A percentile compares a stretch with the other conserved stretches of the same genome.
Evolutionary conservation across 306 rosid genomes (phyloP).

Genomic region (Spatholobus suberectus): DNA sequence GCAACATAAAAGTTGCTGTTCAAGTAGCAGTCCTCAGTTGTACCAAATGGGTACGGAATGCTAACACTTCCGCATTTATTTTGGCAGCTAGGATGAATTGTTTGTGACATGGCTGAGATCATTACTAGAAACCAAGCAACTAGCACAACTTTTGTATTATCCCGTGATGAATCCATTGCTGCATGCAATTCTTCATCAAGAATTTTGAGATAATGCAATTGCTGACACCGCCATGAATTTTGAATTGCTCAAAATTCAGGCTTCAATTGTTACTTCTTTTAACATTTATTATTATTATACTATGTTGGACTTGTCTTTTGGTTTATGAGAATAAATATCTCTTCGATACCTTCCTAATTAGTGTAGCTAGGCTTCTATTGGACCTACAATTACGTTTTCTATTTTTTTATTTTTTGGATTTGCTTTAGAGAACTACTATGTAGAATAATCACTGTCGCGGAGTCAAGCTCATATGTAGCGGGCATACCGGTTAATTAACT

Average conservation of each 20-base stretch:
- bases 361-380: background rate
- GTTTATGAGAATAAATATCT: conserved; percentile 4
- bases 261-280: background rate
- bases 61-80: conserved; percentile 21
- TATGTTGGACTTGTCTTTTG: conserved; percentile 11
- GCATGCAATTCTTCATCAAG: background rate
- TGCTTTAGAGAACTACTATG: background rate
- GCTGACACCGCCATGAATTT: background rate
- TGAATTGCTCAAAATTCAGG: background rate
- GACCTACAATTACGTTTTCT: background rate
- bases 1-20: conserved; percentile 15
- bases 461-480: background rate
- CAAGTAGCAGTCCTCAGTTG: conserved; percentile 1
- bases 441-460: background rate
- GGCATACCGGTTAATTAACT: background rate
- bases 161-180: background rate
- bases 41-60: conserved; percentile 30
- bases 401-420: background rate
- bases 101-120: conserved; percentile 18
- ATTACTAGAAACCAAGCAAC: background rate
- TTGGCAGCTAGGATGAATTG: conserved; percentile 26
- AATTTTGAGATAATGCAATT: background rate
- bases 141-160: background rate
- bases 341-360: background rate
- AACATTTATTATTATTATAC: background rate